Evolutionary conservation across 305 asterid genomes (phyloP).

Genomic region (Fraxinus velutina): DNA sequence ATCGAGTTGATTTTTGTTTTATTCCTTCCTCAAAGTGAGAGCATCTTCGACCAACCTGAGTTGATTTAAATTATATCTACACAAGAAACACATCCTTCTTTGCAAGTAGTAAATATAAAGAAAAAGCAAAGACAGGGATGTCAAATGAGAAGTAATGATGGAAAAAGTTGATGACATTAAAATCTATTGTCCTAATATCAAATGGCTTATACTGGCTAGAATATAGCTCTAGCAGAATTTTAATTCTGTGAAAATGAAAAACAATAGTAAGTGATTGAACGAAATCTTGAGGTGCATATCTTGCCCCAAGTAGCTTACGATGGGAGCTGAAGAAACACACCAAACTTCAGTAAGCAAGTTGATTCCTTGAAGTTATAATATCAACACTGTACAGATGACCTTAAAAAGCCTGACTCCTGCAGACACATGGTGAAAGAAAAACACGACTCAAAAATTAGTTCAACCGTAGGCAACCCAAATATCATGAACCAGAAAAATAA

Average conservation of each 20-base stretch:
- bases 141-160: not conserved
- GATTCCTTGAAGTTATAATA: not conserved
- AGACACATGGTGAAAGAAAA: not conserved
- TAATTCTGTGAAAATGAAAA: not conserved
- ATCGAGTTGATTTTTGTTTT: not conserved
- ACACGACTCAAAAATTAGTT: not conserved
- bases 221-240: not conserved
- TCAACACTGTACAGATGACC: not conserved
- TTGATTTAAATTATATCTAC: not conserved
- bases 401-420: not conserved
- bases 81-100: not conserved
- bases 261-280: not conserved
- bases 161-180: not conserved
- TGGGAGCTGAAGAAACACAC: not conserved
- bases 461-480: not conserved
- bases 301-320: not conserved
- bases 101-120: not conserved
- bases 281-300: not conserved
- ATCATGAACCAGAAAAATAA: not conserved
- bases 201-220: not conserved
- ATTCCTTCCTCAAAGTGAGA: not conserved
- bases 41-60: not conserved
- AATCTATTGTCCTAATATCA: not conserved
- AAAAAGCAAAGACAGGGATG: not conserved
- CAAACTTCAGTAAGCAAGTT: not conserved